These are phyloP conservation scores for Peniophora sp. DNA, from an alignment of 1,284 basidiomycete genomes.

Conservation along the genomic window DNA sequence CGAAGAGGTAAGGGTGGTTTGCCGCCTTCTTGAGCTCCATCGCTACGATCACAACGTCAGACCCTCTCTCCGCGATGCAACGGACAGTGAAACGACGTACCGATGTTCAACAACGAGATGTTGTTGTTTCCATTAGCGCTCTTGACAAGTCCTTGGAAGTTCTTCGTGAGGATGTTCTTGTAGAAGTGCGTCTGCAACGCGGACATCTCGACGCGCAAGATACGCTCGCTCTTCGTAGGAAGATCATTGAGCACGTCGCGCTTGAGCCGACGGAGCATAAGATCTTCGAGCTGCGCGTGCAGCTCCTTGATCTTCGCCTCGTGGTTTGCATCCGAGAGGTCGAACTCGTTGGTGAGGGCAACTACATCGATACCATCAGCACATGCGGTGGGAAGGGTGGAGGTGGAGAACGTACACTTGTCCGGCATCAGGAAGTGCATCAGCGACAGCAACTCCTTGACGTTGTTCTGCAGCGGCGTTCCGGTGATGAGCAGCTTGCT, in stretches of 20 bases:
- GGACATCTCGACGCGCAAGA: conserved; percentile 97
- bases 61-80: conserved; percentile 2
- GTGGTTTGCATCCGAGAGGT: conserved; percentile 88
- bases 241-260: conserved; percentile 96
- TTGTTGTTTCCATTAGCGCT: conserved; percentile 77
- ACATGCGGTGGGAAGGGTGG: not conserved
- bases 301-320: conserved; percentile 93
- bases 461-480: conserved; percentile 98
- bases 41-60: conserved; percentile 31
- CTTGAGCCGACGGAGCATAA: conserved; percentile 95
- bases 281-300: conserved; percentile 86
- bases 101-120: conserved; percentile 92
- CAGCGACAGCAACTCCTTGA: conserved; percentile 92
- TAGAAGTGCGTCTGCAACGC: conserved; percentile 97
- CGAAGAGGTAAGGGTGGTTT: conserved; percentile 97
- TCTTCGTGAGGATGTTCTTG: conserved; percentile 98
- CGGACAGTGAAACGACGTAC: conserved; percentile 29
- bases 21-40: conserved; percentile 98
- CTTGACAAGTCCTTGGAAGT: conserved; percentile 89
- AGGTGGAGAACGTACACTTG: conserved; percentile 54
- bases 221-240: conserved; percentile 97
- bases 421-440: conserved; percentile 99
- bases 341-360: conserved; percentile 87
- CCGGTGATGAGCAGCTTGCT: conserved; percentile 97
- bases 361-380: conserved; percentile 35